Evolutionary conservation across 108 stramenopile species (phyloP).

Genomic region (Pseudonitzschia multiseries): DNA sequence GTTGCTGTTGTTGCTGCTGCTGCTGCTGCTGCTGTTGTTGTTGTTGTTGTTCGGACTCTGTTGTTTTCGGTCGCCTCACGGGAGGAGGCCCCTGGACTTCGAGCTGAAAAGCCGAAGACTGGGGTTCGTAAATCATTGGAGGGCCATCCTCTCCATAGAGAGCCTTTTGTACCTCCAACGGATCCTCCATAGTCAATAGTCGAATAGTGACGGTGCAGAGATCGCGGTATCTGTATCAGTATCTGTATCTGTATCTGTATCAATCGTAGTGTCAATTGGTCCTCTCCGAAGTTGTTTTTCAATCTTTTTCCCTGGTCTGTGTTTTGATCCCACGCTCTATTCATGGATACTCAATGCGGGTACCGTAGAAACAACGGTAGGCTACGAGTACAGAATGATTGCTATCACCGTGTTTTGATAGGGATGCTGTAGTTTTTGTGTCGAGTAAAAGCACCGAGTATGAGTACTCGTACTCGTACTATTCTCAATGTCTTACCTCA

Average conservation of each 20-base stretch:
- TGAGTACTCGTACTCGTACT: too few species aligned
- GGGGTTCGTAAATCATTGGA: slow-evolving; percentile 27
- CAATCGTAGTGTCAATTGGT: neutral
- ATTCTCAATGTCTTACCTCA: too few species aligned
- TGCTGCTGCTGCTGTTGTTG: neutral
- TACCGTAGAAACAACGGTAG: too few species aligned
- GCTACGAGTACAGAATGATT: too few species aligned
- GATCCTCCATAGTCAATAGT: slow-evolving; percentile 17
- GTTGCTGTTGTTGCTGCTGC: neutral
- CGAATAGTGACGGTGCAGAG: neutral
- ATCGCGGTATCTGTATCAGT: neutral
- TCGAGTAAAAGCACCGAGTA: too few species aligned
- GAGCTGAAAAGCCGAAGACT: slow-evolving; percentile 5
- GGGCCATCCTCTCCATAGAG: slow-evolving; percentile 31
- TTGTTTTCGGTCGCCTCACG: neutral
- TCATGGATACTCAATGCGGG: too few species aligned
- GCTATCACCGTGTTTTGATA: too few species aligned
- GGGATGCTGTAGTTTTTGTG: too few species aligned
- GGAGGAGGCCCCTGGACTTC: neutral
- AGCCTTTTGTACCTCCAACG: slow-evolving; percentile 16
- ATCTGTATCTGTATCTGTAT: neutral
- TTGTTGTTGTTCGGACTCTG: neutral
- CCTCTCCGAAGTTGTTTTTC: neutral
- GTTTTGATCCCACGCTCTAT: too few species aligned
- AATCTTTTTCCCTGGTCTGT: too few species aligned